Evolutionary conservation across 192 early-diverging fungal species (phyloP), one percentile per base, ranked within the genome.

Genomic region (Dissophora ornata): DNA sequence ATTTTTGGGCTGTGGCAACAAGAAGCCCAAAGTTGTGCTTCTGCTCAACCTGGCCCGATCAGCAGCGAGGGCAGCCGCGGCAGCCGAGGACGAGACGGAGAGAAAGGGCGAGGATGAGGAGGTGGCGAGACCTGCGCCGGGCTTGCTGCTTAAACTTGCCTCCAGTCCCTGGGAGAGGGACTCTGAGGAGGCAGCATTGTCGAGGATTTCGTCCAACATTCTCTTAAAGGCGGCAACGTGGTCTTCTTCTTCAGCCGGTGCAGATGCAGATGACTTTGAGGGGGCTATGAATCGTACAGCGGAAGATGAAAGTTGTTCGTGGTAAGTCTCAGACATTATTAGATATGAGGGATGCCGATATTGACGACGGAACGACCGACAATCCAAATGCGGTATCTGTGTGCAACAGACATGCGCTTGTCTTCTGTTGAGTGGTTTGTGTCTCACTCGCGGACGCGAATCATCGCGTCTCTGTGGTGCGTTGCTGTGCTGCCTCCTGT

Each of bases 151-250:
- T 24, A 66, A 32, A 46, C 33, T 62, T 8, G 58, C 10, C 52
- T 77, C 73, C n/a, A 71, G 44, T 5, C 68, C 68, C 5, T 70
- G 58, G 15, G 68, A 56, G 32, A 74, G 53, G 8, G 62, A 60
- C 19, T 77, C 73, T 49, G 73, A 56, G 12, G 73, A 56, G 12
- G 73, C 59, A 44, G 73, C 63, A 53, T 57, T 67, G 19, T 77
- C 73, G n/a, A 77, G 73, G 58, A 77, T 77, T 33, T 77, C 73
- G 57, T 77, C 73, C 22, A 77, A 25, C 73, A 77, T 77, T 62
- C 51, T 77, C 47, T 77, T 77, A 44, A 77, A 77, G 18, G 65
- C 57, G 1, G 73, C 73, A 32, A 77, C 47, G 52, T 61, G 73
- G 26, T 77, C 73, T 57, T 77, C 71, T 41, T 67, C 64, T 38